Base-by-base conservation (phyloP, 306 rosid species). In the Fragaria vesca region DNA sequence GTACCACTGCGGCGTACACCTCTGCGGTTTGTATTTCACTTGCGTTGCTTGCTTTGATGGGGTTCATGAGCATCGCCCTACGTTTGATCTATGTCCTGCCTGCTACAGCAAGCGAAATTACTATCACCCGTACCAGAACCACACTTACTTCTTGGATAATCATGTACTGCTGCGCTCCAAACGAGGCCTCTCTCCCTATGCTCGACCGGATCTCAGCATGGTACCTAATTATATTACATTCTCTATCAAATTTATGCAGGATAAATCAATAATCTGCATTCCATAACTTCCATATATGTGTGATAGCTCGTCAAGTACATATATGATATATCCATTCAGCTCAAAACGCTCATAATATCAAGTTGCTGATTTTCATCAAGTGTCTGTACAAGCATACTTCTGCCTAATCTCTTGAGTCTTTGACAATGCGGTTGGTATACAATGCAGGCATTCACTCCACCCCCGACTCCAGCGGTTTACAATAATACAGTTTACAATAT, bases 161-260 rank as follows among this genome's bases (percentile, higher is more conserved):
- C 69, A 55, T n/a, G 50, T 70, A 0, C 47, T 78, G 71, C 60
- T 78, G 11, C 71, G 51, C 4, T 69, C 81, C 76, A 78, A 78
- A 62, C 11, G 81, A 69, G 75, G 81, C 32, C 71, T 78, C 3
- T 21, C 76, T 69, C 81, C 70, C 16, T 34, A 32, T 36, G 61
- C 9, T 54, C 3, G 4, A 17, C 77, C 77, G 13, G 4, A 69
- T 55, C 71, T 60, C 38, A 58, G 13, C 45, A 0, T 12, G 65
- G 76, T 69, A 17, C 63, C 63, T 26, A 63, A 61, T 28, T 26
- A 13, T 3, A 62, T 63, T 16, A 32, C 43, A 32, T 63, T 63
- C 20, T 63, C 15, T 12, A 13, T 62, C 68, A 30, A 40, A 62
- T 12, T 58, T 58, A 20, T 57, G 63, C 63, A 2, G 63, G 32